Evolutionary conservation across 495 filamentous ascomycete genomes (phyloP), one percentile per base, ranked within the genome.

Genomic region (Aspergillus funiculosus): DNA sequence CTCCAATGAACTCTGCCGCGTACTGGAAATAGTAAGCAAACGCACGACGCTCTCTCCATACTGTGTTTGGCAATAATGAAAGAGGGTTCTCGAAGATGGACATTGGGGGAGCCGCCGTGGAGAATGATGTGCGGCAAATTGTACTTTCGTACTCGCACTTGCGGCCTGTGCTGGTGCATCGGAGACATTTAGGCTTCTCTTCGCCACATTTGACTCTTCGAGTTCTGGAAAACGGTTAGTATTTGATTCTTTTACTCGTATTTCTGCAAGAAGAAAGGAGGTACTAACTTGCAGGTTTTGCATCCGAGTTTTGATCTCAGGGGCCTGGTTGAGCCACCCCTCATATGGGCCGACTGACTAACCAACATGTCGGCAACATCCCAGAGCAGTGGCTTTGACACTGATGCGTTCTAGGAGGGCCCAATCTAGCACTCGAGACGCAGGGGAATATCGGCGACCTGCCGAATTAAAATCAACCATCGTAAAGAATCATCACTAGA

Each of bases 171-270:
- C 58, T 70, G 17, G 58, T 71, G 51, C 73, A 77, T 43, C 66
- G 63, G 1, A 61, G 8, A 53, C 71, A 74, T 6, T 46, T 30
- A 0, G 77, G 78, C 54, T 73, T 77, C 40, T 64, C 61, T 48
- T 81, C 75, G 32, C 76, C 77, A 45, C 77, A 81, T 50, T 80
- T 81, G 22, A 81, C 68, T 40, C 66, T 69, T 43, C 78, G 69
- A 21, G 65, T 63, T 62, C 67, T 68, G 39, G 8, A 5, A 40
- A 5, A 20, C 1, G 5, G 2, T 63, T 39, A 58, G 27, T 36
- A 13, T 18, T 10, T 4, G 5, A n/a, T 13, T 18, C 8, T 3
- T 17, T 17, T n/a, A 5, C 0, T 19, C 14, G 10, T 10, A 14
- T 19, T 21, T 17, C 7, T 27, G 1, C 21, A 22, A 21, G 34